Evolutionary conservation across 768 basidiomycete genomes (phyloP).

Genomic region (Pulveroboletus sp.): DNA sequence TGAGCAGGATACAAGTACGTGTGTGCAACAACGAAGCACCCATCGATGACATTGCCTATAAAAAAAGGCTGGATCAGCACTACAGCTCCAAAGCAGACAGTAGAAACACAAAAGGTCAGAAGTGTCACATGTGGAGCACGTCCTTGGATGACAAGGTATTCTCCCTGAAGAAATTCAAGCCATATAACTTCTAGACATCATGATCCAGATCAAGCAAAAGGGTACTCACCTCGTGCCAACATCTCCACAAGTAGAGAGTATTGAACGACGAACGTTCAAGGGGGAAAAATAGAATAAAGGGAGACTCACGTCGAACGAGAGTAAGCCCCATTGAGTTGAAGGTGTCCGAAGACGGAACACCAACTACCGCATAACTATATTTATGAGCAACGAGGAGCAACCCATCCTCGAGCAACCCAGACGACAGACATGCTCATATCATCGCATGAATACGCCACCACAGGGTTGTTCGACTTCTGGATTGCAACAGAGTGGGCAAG

Average conservation of each 20-base stretch:
- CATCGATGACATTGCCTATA: neutral
- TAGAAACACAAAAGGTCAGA: slow-evolving; percentile 17
- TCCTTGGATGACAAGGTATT: slow-evolving; percentile 55
- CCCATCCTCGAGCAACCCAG: slow-evolving; percentile 38
- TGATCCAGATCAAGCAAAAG: slow-evolving; percentile 20
- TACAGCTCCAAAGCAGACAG: neutral
- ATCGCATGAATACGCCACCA: slow-evolving; percentile 53
- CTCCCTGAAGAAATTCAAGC: slow-evolving; percentile 93
- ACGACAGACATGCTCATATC: slow-evolving; percentile 66
- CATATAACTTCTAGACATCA: slow-evolving; percentile 51
- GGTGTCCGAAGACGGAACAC: slow-evolving; percentile 33
- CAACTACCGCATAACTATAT: slow-evolving; percentile 83
- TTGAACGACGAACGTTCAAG: slow-evolving; percentile 50
- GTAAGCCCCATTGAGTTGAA: slow-evolving; percentile 92
- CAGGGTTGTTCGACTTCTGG: slow-evolving; percentile 33
- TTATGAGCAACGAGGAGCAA: slow-evolving; percentile 73
- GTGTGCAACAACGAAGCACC: neutral
- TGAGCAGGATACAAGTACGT: neutral
- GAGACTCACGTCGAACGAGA: slow-evolving; percentile 57
- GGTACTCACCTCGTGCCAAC: slow-evolving; percentile 19
- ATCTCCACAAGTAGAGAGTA: slow-evolving; percentile 12
- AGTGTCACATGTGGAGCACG: slow-evolving; percentile 75
- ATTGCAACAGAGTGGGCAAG: slow-evolving; percentile 57
- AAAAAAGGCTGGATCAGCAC: slow-evolving; percentile 8
- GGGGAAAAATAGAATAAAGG: slow-evolving; percentile 32